Conservation (phyloP, 2,329 filamentous ascomycete species). For the Alternaria conjuncta region DNA sequence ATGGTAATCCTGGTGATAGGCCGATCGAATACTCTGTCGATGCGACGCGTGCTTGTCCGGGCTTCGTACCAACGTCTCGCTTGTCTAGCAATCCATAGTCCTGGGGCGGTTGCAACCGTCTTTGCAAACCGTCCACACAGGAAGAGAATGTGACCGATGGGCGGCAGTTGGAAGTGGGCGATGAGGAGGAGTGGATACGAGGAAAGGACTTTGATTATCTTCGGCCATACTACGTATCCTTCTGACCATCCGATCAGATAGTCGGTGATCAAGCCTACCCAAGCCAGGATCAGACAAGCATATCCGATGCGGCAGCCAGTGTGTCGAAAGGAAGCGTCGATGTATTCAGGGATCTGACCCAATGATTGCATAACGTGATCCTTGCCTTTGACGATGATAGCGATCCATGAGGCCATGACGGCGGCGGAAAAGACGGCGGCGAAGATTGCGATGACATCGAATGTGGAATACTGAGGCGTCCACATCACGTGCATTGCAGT, state of each 20-base stretch:
- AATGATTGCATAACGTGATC: not conserved
- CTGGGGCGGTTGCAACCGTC: not conserved
- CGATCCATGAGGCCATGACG: not conserved
- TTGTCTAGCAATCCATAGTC: not conserved
- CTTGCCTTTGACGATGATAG: not conserved
- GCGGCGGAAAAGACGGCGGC: not conserved
- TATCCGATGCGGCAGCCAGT: not conserved
- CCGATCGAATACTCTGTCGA: conserved; percentile 2
- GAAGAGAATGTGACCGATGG: not conserved
- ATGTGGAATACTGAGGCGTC: not conserved
- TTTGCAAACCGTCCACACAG: not conserved
- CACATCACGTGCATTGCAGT: not conserved
- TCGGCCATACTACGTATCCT: not conserved
- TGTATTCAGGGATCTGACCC: not conserved
- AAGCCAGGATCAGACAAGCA: not conserved
- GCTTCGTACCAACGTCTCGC: not conserved
- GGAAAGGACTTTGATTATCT: not conserved
- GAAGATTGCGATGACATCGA: not conserved
- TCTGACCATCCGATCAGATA: not conserved
- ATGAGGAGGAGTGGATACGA: not conserved
- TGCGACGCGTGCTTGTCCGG: not conserved
- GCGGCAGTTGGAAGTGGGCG: not conserved
- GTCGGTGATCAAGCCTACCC: not conserved
- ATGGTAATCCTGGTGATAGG: not conserved
- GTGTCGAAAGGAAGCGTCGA: not conserved